Conservation (phyloP, 345 rosid genomes). For the Combretum micranthum region DNA sequence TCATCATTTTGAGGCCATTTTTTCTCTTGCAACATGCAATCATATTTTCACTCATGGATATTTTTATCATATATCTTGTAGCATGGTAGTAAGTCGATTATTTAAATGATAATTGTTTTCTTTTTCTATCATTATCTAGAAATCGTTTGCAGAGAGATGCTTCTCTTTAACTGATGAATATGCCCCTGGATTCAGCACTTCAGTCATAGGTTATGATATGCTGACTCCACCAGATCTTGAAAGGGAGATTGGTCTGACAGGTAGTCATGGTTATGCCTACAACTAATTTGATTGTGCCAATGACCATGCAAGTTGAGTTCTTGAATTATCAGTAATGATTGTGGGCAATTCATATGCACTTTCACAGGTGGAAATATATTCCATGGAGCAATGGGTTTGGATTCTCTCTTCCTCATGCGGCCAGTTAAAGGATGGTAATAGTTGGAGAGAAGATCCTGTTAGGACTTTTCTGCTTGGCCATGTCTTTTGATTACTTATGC, state of each 20-base stretch:
- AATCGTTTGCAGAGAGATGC: slow-evolving; percentile 53
- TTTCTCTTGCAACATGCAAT: neutral
- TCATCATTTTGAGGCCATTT: neutral
- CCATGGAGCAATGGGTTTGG: slow-evolving; percentile 85
- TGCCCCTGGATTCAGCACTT: slow-evolving; percentile 69
- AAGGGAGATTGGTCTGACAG: slow-evolving; percentile 76
- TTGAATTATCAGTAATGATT: neutral
- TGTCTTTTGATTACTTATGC: neutral
- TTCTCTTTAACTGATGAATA: slow-evolving; percentile 56
- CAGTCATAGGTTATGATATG: slow-evolving; percentile 70
- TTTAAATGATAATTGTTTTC: neutral
- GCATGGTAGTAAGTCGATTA: too few species aligned
- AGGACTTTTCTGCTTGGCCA: neutral
- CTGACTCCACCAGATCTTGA: slow-evolving; percentile 85
- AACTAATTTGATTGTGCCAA: too few species aligned
- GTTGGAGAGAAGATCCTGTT: neutral
- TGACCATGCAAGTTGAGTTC: too few species aligned
- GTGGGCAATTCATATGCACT: neutral
- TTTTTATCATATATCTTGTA: too few species aligned
- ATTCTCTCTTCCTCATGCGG: slow-evolving; percentile 78
- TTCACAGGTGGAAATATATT: slow-evolving; percentile 74
- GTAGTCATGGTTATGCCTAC: slow-evolving; percentile 15
- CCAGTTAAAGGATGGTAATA: slow-evolving; percentile 80
- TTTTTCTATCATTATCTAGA: slow-evolving; percentile 21
- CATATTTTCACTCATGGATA: neutral